These are phyloP conservation scores for Ganoderma multipileum DNA, from an alignment of 1,284 basidiomycete species.

Conservation along the genomic window DNA sequence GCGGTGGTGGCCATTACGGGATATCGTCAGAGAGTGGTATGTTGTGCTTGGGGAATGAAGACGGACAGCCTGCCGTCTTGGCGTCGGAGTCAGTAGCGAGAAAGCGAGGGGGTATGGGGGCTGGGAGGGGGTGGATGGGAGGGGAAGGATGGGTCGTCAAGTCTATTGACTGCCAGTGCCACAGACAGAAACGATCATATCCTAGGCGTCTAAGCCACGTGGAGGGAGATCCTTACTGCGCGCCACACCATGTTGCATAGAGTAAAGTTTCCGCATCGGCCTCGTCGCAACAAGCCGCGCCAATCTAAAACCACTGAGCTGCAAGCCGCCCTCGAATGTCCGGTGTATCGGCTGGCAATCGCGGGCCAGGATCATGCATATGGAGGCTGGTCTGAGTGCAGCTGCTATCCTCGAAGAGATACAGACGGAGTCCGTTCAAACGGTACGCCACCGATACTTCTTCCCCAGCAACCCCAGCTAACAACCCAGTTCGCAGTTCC, in stretches of 20 bases:
- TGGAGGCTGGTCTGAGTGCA: conserved; percentile 23
- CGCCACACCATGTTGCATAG: too few species aligned
- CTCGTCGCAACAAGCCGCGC: too few species aligned
- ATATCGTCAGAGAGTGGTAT: conserved; percentile 18
- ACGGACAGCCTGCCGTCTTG: conserved; percentile 27
- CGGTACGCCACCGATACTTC: conserved; percentile 40
- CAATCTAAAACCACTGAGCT: not conserved
- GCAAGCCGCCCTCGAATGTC: not conserved
- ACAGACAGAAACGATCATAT: conserved; percentile 31
- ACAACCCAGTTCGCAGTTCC: conserved; percentile 40
- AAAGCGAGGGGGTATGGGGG: conserved; percentile 22
- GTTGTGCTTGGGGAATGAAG: not conserved
- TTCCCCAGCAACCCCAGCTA: not conserved
- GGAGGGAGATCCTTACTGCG: conserved; percentile 6
- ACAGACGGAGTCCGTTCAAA: conserved; percentile 52
- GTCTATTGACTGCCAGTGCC: conserved; percentile 28
- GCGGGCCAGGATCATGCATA: conserved; percentile 2
- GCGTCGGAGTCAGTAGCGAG: not conserved
- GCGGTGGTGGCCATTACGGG: conserved; percentile 41
- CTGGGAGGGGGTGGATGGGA: not conserved
- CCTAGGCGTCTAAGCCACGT: conserved; percentile 25
- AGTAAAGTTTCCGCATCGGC: too few species aligned
- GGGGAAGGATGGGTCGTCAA: conserved; percentile 26
- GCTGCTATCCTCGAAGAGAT: conserved; percentile 34
- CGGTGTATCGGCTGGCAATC: not conserved